A percentile compares a stretch with the other conserved stretches of the same genome.
phyloP scores from a whole-genome alignment of 129 eudicot species.

The Logfia minima region DNA sequence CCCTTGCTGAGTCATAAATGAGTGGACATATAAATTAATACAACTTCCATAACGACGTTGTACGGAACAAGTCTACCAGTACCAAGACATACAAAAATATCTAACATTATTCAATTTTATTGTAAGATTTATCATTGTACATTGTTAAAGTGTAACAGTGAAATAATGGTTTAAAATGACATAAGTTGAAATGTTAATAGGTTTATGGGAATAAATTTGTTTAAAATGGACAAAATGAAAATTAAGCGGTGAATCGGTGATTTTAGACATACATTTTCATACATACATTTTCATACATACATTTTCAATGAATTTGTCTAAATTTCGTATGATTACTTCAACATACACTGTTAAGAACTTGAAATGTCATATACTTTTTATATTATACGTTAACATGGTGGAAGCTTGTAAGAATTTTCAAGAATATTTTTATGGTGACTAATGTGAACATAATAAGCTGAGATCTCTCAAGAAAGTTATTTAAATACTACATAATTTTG shows the following conservation, averaged over 20 bases:
- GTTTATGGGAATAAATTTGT: background rate
- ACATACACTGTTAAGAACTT: background rate
- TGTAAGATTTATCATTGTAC: background rate
- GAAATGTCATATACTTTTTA: background rate
- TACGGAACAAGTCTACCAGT: constrained; percentile 1
- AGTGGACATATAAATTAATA: background rate
- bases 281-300: too few species aligned
- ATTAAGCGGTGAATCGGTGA: too few species aligned
- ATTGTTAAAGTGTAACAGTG: background rate
- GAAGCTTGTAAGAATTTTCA: background rate
- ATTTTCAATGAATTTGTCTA: too few species aligned
- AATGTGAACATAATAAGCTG: constrained; percentile 8
- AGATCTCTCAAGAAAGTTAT: background rate
- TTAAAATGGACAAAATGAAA: too few species aligned
- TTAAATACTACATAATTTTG: background rate
- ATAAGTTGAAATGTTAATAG: background rate
- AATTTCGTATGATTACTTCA: background rate
- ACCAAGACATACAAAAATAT: background rate
- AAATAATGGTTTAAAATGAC: too few species aligned
- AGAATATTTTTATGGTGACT: background rate
- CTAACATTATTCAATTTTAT: background rate
- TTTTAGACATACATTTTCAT: too few species aligned
- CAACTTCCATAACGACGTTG: constrained; percentile 9
- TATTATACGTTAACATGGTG: background rate
- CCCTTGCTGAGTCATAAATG: background rate